These are phyloP conservation scores for Rasamsonia emersonii DNA, from an alignment of 2,329 filamentous ascomycete genomes.

Conservation along the genomic window DNA sequence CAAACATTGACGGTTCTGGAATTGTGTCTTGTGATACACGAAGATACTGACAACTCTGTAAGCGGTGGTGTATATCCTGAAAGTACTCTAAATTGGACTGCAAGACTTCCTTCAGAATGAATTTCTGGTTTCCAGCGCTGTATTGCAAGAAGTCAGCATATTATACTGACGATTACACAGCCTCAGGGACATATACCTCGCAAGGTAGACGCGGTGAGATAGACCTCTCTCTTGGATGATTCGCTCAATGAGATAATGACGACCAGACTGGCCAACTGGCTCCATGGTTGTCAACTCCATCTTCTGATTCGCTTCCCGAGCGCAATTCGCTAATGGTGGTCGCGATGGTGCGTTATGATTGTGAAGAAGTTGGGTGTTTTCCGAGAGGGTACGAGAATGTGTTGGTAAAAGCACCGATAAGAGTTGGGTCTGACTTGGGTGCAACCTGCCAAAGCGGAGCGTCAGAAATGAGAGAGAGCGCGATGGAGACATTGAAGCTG, in stretches of 20 bases:
- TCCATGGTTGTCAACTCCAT: no score
- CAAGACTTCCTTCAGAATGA: conserved; percentile 12
- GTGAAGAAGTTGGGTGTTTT: no score
- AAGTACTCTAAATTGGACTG: conserved; percentile 11
- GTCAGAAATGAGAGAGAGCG: no score
- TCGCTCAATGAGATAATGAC: conserved; percentile 12
- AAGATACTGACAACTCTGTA: conserved; percentile 18
- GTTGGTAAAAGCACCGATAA: no score
- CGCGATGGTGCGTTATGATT: no score
- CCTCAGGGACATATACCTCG: conserved; percentile 10
- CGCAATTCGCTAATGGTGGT: no score
- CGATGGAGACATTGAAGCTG: no score
- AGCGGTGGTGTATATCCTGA: conserved; percentile 11
- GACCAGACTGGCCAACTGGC: conserved; percentile 12
- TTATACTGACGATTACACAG: neutral
- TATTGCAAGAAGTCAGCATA: conserved; percentile 9
- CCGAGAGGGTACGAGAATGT: no score
- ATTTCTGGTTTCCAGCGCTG: conserved; percentile 11
- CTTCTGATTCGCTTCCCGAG: no score
- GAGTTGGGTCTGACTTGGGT: no score
- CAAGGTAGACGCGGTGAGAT: conserved; percentile 11
- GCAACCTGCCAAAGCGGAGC: no score
- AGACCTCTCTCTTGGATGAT: conserved; percentile 13
- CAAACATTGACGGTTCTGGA: conserved; percentile 38
- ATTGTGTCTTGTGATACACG: conserved; percentile 34